Percentiles rank a stretch among this genome's conserved stretches.
These are phyloP conservation scores for Alternaria rosae DNA, from an alignment of 2,329 filamentous ascomycete genomes.

Conservation along the genomic window DNA sequence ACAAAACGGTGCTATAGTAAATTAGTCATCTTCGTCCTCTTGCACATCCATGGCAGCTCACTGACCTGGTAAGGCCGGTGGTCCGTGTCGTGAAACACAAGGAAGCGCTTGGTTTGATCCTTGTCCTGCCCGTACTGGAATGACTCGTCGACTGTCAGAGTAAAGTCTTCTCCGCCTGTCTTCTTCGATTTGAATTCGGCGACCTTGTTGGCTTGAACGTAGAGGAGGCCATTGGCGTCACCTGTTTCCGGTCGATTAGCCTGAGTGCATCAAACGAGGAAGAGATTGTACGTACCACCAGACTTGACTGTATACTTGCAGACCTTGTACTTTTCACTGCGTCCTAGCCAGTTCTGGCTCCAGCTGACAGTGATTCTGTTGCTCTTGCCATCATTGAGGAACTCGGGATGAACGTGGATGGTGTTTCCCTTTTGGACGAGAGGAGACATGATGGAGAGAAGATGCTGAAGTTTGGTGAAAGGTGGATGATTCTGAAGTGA, in stretches of 20 bases:
- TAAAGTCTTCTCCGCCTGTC: not conserved
- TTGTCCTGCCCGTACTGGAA: not conserved
- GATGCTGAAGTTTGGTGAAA: not conserved
- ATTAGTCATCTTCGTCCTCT: not conserved
- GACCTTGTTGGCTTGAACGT: not conserved
- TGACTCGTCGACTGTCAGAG: not conserved
- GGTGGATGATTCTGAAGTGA: not conserved
- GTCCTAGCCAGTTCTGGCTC: not conserved
- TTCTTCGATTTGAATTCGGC: not conserved
- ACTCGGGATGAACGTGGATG: not conserved
- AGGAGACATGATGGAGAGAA: not conserved
- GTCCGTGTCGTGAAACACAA: not conserved
- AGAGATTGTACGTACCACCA: not conserved
- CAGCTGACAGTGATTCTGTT: not conserved
- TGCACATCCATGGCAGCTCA: not conserved
- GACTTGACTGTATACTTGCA: not conserved
- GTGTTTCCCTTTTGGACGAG: not conserved
- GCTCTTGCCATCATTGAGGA: not conserved
- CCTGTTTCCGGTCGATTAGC: not conserved
- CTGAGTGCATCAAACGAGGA: not conserved
- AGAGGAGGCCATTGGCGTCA: not conserved
- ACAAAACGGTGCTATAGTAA: not conserved
- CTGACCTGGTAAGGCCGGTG: not conserved
- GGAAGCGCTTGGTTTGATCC: not conserved
- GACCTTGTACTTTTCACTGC: not conserved